Evolutionary conservation across 1,284 basidiomycete genomes (phyloP).

Genomic region (Vanrija sp.): DNA sequence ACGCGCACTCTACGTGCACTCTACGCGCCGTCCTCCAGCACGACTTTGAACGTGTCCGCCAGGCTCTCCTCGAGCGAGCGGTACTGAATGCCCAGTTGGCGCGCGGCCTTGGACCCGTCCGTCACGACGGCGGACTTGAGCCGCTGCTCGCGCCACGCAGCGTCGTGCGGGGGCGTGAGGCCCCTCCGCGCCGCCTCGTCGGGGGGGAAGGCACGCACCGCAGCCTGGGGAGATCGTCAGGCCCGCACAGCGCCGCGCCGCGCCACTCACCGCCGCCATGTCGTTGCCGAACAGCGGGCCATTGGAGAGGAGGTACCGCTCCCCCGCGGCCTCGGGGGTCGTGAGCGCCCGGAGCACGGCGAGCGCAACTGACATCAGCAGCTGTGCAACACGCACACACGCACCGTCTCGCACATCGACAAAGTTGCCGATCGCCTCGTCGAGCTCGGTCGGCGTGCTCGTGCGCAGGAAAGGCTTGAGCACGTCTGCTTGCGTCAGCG

Average conservation of each 20-base stretch:
- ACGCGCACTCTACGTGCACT: too few relatives aligned
- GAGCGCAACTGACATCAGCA: not conserved
- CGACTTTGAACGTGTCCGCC: constrained; percentile 17
- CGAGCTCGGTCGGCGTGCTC: not conserved
- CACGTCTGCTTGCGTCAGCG: too few relatives aligned
- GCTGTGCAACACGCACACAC: too few relatives aligned
- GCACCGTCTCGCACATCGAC: constrained; percentile 11
- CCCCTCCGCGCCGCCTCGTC: too few relatives aligned
- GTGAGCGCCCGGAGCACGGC: constrained; percentile 2
- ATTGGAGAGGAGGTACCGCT: constrained; percentile 55
- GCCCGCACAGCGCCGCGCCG: too few relatives aligned
- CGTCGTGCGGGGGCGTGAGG: not conserved
- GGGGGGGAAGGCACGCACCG: too few relatives aligned
- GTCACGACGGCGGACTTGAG: constrained; percentile 6
- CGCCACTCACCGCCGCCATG: constrained; percentile 13
- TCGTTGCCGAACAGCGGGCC: constrained; percentile 27
- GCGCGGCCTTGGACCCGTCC: constrained; percentile 32
- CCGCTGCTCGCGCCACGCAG: not conserved
- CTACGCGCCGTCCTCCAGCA: too few relatives aligned
- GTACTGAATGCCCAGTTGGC: constrained; percentile 36
- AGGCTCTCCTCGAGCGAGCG: constrained; percentile 12
- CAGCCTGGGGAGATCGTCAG: too few relatives aligned
- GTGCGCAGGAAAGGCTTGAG: not conserved
- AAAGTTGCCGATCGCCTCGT: not conserved
- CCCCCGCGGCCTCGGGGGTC: constrained; percentile 52